Conservation (phyloP, 768 basidiomycete species). For the Agaricus blazei region DNA sequence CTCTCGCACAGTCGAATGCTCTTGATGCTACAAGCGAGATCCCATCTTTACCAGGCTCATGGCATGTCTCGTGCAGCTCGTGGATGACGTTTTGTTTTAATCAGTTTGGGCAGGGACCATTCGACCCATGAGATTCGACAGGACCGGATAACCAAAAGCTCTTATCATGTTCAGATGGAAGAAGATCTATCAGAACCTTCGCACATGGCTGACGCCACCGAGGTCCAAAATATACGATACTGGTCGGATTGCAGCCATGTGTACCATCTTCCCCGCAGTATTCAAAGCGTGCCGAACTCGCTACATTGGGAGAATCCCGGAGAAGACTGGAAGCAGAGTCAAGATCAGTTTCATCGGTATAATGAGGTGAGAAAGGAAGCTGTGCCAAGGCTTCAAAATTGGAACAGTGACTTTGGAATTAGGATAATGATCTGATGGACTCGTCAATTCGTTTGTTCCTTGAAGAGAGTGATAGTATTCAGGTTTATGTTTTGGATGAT, state of each 20-base stretch:
- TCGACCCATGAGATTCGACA: constrained; percentile 12
- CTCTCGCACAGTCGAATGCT: constrained; percentile 38
- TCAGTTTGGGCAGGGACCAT: constrained; percentile 8
- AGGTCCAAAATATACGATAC: constrained; percentile 38
- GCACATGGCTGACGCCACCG: constrained; percentile 3
- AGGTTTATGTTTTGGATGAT: constrained; percentile 36
- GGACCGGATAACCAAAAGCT: constrained; percentile 41
- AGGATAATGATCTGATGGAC: constrained; percentile 69
- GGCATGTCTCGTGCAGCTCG: constrained; percentile 5
- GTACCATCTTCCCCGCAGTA: constrained; percentile 57
- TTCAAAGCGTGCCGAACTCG: constrained; percentile 59
- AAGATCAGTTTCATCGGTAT: constrained; percentile 46
- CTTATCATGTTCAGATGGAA: constrained; percentile 45
- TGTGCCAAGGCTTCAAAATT: not conserved
- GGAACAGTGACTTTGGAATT: not conserved
- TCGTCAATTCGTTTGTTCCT: constrained; percentile 59
- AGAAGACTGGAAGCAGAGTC: constrained; percentile 53
- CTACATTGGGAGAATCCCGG: constrained; percentile 48
- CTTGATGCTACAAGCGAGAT: constrained; percentile 24
- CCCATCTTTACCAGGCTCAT: constrained; percentile 14
- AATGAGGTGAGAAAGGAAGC: constrained; percentile 41
- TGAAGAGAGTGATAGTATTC: constrained; percentile 72
- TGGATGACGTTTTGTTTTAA: not conserved
- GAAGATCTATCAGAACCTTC: constrained; percentile 12
- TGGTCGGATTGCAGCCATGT: constrained; percentile 71